A percentile compares a stretch with the other conserved stretches of the same genome.
These are phyloP conservation scores for Beauveria varroae DNA, from an alignment of 2,329 filamentous ascomycete genomes.

Conservation along the genomic window DNA sequence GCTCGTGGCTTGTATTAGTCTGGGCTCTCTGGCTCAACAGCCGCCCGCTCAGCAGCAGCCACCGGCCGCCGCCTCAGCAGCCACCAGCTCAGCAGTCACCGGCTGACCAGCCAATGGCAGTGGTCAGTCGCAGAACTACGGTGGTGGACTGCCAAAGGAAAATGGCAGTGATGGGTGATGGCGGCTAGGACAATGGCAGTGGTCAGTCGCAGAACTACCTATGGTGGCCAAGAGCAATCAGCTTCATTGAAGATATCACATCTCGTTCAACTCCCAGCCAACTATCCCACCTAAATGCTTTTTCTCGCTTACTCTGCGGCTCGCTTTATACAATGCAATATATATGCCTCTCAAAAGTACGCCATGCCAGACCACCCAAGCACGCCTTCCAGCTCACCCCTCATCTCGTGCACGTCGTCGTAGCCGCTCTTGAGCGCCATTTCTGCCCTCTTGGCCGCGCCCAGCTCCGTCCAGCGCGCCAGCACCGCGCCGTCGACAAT, in stretches of 20 bases:
- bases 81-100: too few species aligned
- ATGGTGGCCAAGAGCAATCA: neutral
- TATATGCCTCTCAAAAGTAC: conserved; percentile 35
- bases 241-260: neutral
- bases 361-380: conserved; percentile 56
- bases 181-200: too few species aligned
- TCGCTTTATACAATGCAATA: neutral
- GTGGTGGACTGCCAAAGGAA: too few species aligned
- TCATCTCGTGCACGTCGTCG: conserved; percentile 55
- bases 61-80: too few species aligned
- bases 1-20: too few species aligned
- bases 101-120: too few species aligned
- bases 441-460: conserved; percentile 63
- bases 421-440: conserved; percentile 68
- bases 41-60: too few species aligned
- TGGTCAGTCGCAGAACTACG: too few species aligned
- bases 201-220: too few species aligned
- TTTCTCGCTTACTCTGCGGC: neutral
- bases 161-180: too few species aligned
- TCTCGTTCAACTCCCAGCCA: neutral
- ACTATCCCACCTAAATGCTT: neutral
- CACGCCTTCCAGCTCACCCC: conserved; percentile 59
- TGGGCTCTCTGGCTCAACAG: too few species aligned
- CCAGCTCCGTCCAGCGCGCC: conserved; percentile 66
- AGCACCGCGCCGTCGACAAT: conserved; percentile 76